These are phyloP conservation scores for Grifola frondosa DNA, from an alignment of 1,284 basidiomycete species.

Conservation along the genomic window DNA sequence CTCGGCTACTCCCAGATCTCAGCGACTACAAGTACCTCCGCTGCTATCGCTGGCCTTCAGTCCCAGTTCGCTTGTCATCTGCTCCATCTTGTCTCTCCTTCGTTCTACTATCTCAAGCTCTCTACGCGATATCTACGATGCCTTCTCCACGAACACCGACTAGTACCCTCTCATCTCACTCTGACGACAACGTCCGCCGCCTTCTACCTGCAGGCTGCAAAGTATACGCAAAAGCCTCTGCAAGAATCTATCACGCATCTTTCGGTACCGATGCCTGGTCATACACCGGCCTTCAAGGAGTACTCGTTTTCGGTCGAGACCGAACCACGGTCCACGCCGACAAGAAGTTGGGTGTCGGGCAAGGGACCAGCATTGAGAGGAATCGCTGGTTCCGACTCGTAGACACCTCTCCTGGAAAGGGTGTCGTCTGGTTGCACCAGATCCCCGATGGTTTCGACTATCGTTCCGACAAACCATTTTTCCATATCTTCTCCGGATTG, in stretches of 20 bases:
- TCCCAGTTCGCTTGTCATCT: constrained; percentile 1
- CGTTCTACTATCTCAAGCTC: no score
- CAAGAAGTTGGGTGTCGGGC: constrained; percentile 15
- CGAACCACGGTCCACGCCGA: constrained; percentile 37
- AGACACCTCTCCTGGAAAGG: constrained; percentile 67
- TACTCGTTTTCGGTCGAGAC: constrained; percentile 71
- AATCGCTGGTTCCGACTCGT: constrained; percentile 74
- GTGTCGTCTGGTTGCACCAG: constrained; percentile 84
- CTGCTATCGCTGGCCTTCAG: constrained; percentile 1
- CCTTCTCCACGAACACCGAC: constrained; percentile 17
- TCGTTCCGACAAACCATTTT: constrained; percentile 87
- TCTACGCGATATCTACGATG: no score
- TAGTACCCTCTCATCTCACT: constrained; percentile 12
- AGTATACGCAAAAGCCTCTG: constrained; percentile 31
- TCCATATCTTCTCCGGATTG: constrained; percentile 85
- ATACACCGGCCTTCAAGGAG: constrained; percentile 71
- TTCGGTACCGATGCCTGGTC: constrained; percentile 61
- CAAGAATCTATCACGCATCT: constrained; percentile 54
- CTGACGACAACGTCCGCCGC: constrained; percentile 26
- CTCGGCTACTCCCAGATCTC: constrained; percentile 1
- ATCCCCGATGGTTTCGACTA: constrained; percentile 81
- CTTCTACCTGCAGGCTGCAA: constrained; percentile 26
- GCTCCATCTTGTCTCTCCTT: no score
- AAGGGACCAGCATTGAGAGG: constrained; percentile 21
- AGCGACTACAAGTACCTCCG: constrained; percentile 10